A percentile compares a stretch with the other conserved stretches of the same genome.
phyloP scores from a whole-genome alignment of 306 rosid genomes.

The Cyamopsis tetragonoloba region DNA sequence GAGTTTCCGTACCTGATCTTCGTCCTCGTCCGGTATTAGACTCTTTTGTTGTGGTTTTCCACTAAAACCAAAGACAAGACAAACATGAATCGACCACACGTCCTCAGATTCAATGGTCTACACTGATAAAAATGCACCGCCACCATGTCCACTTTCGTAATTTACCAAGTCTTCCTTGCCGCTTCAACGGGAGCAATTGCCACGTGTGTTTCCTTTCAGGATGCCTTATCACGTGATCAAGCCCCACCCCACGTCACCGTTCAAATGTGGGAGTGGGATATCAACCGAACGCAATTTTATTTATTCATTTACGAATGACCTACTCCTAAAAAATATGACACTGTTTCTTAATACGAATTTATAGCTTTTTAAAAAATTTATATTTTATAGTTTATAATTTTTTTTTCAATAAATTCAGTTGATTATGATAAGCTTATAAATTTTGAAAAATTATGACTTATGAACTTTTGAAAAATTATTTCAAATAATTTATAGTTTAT shows the following conservation, averaged over 20 bases:
- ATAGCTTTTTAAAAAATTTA: no score
- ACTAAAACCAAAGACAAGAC: neutral
- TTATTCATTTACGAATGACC: neutral
- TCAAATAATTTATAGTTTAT: no score
- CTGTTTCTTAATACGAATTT: no score
- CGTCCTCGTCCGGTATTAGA: constrained; percentile 6
- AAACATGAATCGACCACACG: constrained; percentile 12
- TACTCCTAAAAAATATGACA: no score
- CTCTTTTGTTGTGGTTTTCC: constrained; percentile 23
- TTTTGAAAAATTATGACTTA: no score
- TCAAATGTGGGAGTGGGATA: neutral
- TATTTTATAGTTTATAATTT: no score
- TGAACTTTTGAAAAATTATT: no score
- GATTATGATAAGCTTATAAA: no score
- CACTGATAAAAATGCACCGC: neutral
- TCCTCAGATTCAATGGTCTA: neutral
- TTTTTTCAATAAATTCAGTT: no score
- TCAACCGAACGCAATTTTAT: neutral
- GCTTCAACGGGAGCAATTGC: constrained; percentile 48
- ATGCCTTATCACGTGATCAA: constrained; percentile 44
- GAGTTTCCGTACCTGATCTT: constrained; percentile 22
- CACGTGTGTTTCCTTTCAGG: constrained; percentile 49
- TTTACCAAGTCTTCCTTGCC: constrained; percentile 26
- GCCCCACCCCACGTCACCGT: constrained; percentile 11
- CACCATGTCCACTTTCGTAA: neutral